Conservation (phyloP, 2,329 filamentous ascomycete species). For the Hypoxylon sp. region DNA sequence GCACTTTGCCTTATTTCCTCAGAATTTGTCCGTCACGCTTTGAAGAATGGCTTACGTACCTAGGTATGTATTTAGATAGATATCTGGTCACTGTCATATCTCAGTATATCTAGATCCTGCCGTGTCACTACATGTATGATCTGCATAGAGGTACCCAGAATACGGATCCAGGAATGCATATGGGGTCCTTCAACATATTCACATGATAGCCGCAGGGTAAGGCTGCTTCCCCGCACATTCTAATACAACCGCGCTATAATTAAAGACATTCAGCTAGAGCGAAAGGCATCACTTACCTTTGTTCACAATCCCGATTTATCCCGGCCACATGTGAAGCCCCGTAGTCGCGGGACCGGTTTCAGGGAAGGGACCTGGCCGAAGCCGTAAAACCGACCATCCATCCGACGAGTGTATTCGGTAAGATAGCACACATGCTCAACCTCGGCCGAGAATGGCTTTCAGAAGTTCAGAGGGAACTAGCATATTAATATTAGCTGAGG, state of each 20-base stretch:
- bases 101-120: not conserved
- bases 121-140: not conserved
- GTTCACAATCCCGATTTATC: slow-evolving; percentile 29
- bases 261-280: slow-evolving; percentile 8
- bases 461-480: not conserved
- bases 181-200: slow-evolving; percentile 6
- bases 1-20: no score
- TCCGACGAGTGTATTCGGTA: slow-evolving; percentile 5
- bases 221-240: slow-evolving; percentile 28
- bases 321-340: slow-evolving; percentile 39
- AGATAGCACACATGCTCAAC: slow-evolving; percentile 15
- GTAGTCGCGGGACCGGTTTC: slow-evolving; percentile 6
- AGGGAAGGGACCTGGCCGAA: slow-evolving; percentile 4
- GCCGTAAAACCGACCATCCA: slow-evolving; percentile 6
- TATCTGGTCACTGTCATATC: not conserved
- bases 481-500: not conserved
- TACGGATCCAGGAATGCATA: not conserved
- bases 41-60: no score
- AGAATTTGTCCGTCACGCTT: not conserved
- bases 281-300: not conserved
- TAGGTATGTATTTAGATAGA: not conserved
- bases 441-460: slow-evolving; percentile 1
- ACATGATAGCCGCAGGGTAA: slow-evolving; percentile 12
- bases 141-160: not conserved
- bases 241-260: slow-evolving; percentile 18